Percentiles rank a stretch among this genome's conserved stretches.
phyloP scores from a whole-genome alignment of 2,329 filamentous ascomycete genomes.

The Fusarium sp. region DNA sequence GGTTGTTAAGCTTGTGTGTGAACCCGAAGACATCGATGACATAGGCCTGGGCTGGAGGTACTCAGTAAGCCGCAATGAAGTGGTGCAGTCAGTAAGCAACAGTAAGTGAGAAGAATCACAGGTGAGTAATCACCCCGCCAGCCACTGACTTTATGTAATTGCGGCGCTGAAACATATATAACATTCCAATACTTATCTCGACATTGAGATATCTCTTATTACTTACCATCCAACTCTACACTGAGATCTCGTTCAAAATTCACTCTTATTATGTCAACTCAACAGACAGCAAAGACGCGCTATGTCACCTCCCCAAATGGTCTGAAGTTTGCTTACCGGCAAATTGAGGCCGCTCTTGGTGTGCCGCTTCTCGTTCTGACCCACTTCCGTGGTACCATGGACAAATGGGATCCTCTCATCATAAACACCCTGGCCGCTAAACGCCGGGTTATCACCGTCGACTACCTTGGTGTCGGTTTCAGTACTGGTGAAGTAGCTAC shows the following conservation, averaged over 20 bases:
- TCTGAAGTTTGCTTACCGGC: slow-evolving; percentile 8
- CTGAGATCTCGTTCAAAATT: background rate
- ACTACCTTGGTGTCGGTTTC: slow-evolving; percentile 15
- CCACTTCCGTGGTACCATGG: slow-evolving; percentile 1
- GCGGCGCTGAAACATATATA: too few species aligned
- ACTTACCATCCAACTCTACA: too few species aligned
- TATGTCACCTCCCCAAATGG: background rate
- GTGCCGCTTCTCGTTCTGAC: background rate
- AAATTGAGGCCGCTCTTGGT: background rate
- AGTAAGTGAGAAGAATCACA: too few species aligned
- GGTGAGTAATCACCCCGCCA: too few species aligned
- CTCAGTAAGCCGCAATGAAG: too few species aligned
- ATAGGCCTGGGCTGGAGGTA: too few species aligned
- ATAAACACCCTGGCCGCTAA: background rate
- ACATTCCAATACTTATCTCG: too few species aligned
- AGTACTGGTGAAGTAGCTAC: slow-evolving; percentile 3
- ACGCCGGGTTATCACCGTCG: slow-evolving; percentile 2
- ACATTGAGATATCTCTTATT: too few species aligned
- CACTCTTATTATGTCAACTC: slow-evolving; percentile 3
- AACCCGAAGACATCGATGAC: too few species aligned
- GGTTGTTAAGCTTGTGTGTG: too few species aligned
- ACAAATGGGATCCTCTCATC: slow-evolving; percentile 19
- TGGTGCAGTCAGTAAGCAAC: too few species aligned
- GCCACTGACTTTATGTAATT: too few species aligned
- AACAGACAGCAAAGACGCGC: slow-evolving; percentile 14